Conservation (phyloP, 306 rosid species). For the Quercus bicolor region DNA sequence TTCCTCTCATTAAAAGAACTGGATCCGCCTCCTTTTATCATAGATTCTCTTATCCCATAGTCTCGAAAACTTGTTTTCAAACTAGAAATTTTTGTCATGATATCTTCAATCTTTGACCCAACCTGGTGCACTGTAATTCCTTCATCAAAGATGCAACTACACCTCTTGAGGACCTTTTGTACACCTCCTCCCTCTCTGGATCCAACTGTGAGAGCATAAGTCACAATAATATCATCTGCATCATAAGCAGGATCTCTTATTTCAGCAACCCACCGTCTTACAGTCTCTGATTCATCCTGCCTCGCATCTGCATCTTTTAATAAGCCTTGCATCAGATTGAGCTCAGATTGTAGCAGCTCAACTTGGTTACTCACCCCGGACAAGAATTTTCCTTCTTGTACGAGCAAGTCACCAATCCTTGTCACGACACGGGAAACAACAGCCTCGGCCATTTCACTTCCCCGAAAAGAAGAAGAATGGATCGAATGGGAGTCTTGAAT, state of each 20-base stretch:
- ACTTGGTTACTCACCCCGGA: too few relatives aligned
- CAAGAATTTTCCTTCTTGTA: background rate
- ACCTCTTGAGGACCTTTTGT: background rate
- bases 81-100: conserved; percentile 19
- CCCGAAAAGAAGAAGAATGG: background rate
- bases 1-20: too few relatives aligned
- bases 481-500: too few relatives aligned
- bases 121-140: too few relatives aligned
- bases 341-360: too few relatives aligned
- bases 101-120: conserved; percentile 13
- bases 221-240: conserved; percentile 21
- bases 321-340: background rate
- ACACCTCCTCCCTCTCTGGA: background rate
- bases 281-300: conserved; percentile 31
- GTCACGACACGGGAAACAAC: conserved; percentile 32
- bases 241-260: conserved; percentile 55
- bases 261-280: conserved; percentile 40
- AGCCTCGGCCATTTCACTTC: conserved; percentile 30
- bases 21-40: background rate
- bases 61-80: background rate
- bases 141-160: background rate
- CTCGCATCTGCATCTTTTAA: conserved; percentile 29
- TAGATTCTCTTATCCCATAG: background rate
- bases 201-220: too few relatives aligned
- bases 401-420: conserved; percentile 31